Base-by-base conservation (phyloP, 2,329 filamentous ascomycete species). In the Fusarium tanahbumbuense region DNA sequence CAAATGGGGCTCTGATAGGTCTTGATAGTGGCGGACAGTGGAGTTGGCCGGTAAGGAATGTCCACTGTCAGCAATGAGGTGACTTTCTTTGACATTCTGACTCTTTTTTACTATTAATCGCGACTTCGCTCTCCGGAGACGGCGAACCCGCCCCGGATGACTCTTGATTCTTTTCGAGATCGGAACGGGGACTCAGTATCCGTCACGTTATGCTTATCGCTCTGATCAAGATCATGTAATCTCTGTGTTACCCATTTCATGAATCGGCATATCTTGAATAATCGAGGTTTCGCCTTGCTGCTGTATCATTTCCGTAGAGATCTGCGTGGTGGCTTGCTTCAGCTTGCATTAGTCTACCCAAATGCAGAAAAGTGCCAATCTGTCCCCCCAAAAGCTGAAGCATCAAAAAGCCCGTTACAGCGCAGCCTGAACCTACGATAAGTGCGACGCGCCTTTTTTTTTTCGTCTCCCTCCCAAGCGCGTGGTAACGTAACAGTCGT, bases 401-500 rank as follows among this genome's bases (percentile, higher is more conserved):
- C 25, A 50, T 16, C 6, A 42, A 49, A 64, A 64, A 54, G 25
- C 47, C 37, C 42, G 28, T 37, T 32, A 16, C 20, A 32, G 9
- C 20, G 20, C 28, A 49, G 46, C 20, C 28, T 37, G 12, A 37
- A 20, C 8, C 30, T 52, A 16, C 20, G 27, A 18, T 8, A 32
- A 32, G 46, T 23, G 20, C 28, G 47, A 34, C 47, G 48, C 48
- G 48, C 48, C 32, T 20, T 52, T 52, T 52, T 49, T 37, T 25
- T 20, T n/a, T 8, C 23, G 27, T 13, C 12, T 20, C 28, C 37
- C 15, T 46, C 23, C 62, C 62, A 61, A 67, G 45, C 30, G 62
- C 27, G 44, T 56, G 62, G 63, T 66, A 67, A 66, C 56, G 62
- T 65, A 66, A 32, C 62, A 61, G 28, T 52, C 42, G 18, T 34